Conservation (phyloP, 2,329 filamentous ascomycete genomes). For the Stagonosporopsis chrysanthemi region DNA sequence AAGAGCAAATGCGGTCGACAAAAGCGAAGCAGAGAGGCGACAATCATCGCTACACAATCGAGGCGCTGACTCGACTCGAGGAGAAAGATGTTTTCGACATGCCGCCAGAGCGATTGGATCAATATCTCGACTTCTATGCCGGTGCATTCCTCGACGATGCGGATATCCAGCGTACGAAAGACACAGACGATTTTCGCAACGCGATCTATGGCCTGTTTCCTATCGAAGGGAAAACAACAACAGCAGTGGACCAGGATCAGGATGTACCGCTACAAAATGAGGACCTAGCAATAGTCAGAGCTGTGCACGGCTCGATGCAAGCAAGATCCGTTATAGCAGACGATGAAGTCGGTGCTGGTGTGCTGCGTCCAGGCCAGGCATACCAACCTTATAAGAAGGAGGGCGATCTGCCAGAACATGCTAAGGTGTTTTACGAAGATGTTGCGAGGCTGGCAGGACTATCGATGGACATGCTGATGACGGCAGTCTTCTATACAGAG, state of each 20-base stretch:
- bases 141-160: slow-evolving; percentile 65
- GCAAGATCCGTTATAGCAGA: slow-evolving; percentile 50
- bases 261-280: slow-evolving; percentile 27
- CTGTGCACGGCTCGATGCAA: slow-evolving; percentile 54
- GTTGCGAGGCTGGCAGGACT: slow-evolving; percentile 60
- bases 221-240: slow-evolving; percentile 19
- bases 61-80: slow-evolving; percentile 60
- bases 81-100: slow-evolving; percentile 70
- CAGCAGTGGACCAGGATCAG: background rate
- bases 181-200: slow-evolving; percentile 51
- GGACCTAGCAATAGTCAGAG: slow-evolving; percentile 50
- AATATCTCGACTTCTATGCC: slow-evolving; percentile 81
- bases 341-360: slow-evolving; percentile 34
- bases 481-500: slow-evolving; percentile 61
- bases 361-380: slow-evolving; percentile 56
- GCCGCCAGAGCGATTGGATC: slow-evolving; percentile 68
- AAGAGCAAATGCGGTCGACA: slow-evolving; percentile 21
- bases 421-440: slow-evolving; percentile 59
- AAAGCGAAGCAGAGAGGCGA: slow-evolving; percentile 14
- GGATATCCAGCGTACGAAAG: slow-evolving; percentile 42
- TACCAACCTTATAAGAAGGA: slow-evolving; percentile 60
- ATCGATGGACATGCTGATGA: slow-evolving; percentile 58
- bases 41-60: slow-evolving; percentile 42
- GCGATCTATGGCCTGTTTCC: slow-evolving; percentile 55
- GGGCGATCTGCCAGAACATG: slow-evolving; percentile 56